Evolutionary conservation across 805 yeast genomes (phyloP).

Genomic region (Yarrowia sp.): DNA sequence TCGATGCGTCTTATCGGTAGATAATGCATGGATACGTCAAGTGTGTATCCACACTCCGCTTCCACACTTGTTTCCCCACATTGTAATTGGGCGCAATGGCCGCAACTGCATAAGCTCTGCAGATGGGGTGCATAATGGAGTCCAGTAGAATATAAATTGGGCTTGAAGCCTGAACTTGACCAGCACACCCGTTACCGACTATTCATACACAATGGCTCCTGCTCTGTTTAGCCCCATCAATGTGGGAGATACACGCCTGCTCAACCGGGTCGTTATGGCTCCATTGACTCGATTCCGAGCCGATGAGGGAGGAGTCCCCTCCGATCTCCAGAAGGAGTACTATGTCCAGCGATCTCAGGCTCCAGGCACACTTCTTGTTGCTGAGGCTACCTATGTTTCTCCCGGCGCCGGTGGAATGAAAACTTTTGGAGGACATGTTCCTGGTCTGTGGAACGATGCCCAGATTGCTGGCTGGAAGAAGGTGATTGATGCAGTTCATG

Average conservation of each 20-base stretch:
- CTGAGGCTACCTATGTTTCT: constrained; percentile 58
- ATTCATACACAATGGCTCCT: neutral
- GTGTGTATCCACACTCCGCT: neutral
- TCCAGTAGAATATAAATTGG: neutral
- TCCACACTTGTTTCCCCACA: constrained; percentile 4
- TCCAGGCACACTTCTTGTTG: constrained; percentile 52
- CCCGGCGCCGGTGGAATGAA: constrained; percentile 39
- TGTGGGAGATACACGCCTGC: constrained; percentile 33
- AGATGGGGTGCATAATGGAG: neutral
- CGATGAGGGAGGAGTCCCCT: constrained; percentile 40
- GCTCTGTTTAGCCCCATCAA: constrained; percentile 33
- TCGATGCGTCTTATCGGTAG: neutral
- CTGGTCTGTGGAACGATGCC: constrained; percentile 62
- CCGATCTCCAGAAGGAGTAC: constrained; percentile 49
- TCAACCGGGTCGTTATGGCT: constrained; percentile 47
- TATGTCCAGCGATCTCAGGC: constrained; percentile 53
- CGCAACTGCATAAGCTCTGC: constrained; percentile 4
- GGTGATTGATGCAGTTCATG: constrained; percentile 46
- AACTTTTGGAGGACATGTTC: constrained; percentile 28
- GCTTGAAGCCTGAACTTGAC: neutral
- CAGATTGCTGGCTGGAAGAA: constrained; percentile 79
- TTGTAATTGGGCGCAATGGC: neutral
- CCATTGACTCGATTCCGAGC: constrained; percentile 52
- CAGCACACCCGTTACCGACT: neutral
- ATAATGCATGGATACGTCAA: neutral